Evolutionary conservation across 371 early-diverging fungal genomes (phyloP), one percentile per base, ranked within the genome.

Genomic region (Thermomucor indicae-seudaticae): DNA sequence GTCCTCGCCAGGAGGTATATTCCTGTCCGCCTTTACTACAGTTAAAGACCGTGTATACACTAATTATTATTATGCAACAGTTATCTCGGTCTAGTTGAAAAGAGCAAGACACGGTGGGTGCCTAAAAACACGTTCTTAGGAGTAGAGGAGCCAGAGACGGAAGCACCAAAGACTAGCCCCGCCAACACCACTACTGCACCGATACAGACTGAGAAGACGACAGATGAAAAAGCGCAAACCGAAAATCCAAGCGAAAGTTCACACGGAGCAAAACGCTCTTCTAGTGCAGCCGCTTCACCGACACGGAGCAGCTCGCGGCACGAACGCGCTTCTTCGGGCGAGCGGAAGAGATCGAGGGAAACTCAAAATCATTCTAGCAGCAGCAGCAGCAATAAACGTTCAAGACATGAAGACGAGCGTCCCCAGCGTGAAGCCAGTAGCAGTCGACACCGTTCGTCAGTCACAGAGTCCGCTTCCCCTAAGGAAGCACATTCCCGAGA

Each of bases 1-100:
- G 68, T 70, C 4, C 37, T 76, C 12, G 76, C 76, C 1, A 52
- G 66, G 42, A 61, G 64, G 53, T 59, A 59, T 31, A 24, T 19
- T 14, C 11, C 5, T 4, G 14, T 16, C 22, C 5, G 31, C 27
- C 16, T 22, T 25, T 34, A n/a, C 1, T 27, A 35, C 8, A 23
- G 28, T 2, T 6, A 6, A 23, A 35, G 25, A n/a, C n/a, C 6
- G 12, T 22, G 31, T 19, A 12, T 3, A 20, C 43, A 31, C n/a
- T 32, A 6, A 22, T 48, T 20, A 24, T 10, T 20, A 6, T 34
- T 2, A 28, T 39, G 10, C n/a, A 45, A 0, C 43, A 66, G 64
- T 49, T 67, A 70, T 31, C 38, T 64, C 24, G 64, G 62, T 17
- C 29, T 71, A 7, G 56, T 68, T 24, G 57, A 60, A 10, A 72